phyloP scores from a whole-genome alignment of 768 basidiomycete genomes.

The Pholiota microspora region DNA sequence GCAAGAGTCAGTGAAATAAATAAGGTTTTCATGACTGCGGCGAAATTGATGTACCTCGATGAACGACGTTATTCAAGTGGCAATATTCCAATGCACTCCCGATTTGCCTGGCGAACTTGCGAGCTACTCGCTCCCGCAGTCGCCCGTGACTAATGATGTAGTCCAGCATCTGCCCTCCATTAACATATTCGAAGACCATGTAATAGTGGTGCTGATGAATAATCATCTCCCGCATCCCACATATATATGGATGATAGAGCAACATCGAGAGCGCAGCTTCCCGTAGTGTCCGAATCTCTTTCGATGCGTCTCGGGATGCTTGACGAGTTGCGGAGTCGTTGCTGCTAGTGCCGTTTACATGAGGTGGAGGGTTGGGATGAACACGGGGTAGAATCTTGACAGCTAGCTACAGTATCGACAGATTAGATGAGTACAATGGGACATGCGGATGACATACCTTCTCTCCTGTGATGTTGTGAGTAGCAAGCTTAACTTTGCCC shows the following conservation, averaged over 20 bases:
- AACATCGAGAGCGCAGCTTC: constrained; percentile 95
- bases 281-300: constrained; percentile 93
- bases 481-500: constrained; percentile 98
- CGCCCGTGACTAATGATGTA: constrained; percentile 99
- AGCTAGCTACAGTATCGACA: constrained; percentile 63
- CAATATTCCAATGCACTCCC: constrained; percentile 96
- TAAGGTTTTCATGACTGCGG: background rate
- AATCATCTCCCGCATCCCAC: constrained; percentile 99
- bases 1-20: background rate
- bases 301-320: constrained; percentile 85
- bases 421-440: constrained; percentile 10
- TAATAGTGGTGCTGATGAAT: constrained; percentile 98
- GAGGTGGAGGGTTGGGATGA: constrained; percentile 54
- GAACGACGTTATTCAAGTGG: constrained; percentile 96
- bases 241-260: constrained; percentile 97
- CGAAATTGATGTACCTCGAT: constrained; percentile 59
- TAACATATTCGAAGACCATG: constrained; percentile 99
- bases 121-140: constrained; percentile 89
- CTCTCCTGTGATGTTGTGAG: constrained; percentile 84
- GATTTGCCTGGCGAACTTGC: constrained; percentile 98
- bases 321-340: constrained; percentile 71
- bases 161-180: constrained; percentile 99
- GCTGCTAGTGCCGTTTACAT: constrained; percentile 40
- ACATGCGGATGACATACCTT: constrained; percentile 58
- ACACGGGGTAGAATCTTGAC: constrained; percentile 97